Percentiles rank a stretch among this genome's conserved stretches.
phyloP scores from a whole-genome alignment of 2,329 filamentous ascomycete genomes.

The Bipolaris zeicola region DNA sequence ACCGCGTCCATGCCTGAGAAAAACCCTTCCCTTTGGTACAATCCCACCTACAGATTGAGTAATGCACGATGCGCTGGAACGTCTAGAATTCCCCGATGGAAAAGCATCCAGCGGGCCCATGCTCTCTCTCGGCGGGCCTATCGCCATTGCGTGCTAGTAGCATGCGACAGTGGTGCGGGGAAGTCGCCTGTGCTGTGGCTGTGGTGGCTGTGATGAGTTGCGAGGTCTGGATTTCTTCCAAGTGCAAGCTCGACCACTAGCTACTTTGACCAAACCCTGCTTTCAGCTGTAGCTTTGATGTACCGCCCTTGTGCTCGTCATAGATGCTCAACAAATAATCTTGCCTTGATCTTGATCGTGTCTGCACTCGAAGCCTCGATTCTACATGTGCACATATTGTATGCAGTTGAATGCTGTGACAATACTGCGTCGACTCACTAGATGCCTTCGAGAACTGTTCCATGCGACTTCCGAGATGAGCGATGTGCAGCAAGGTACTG shows the following conservation, averaged over 20 bases:
- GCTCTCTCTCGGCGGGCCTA: not conserved
- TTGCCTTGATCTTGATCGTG: not conserved
- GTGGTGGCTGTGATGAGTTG: constrained; percentile 1
- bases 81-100: not conserved
- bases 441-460: not conserved
- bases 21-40: not conserved
- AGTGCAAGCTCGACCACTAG: not conserved
- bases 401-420: not conserved
- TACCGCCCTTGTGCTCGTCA: not conserved
- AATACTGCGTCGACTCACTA: no score
- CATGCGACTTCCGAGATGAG: not conserved
- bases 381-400: not conserved
- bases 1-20: not conserved
- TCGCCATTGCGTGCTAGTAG: not conserved
- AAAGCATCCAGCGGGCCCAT: not conserved
- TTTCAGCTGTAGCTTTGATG: not conserved
- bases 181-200: not conserved
- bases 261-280: not conserved
- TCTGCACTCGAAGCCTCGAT: not conserved
- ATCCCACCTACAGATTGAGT: not conserved
- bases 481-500: not conserved
- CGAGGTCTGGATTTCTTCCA: not conserved
- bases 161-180: constrained; percentile 2
- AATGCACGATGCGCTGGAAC: not conserved
- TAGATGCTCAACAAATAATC: not conserved